Evolutionary conservation across 371 early-diverging fungal species (phyloP).

Genomic region (Mucor saturninus): DNA sequence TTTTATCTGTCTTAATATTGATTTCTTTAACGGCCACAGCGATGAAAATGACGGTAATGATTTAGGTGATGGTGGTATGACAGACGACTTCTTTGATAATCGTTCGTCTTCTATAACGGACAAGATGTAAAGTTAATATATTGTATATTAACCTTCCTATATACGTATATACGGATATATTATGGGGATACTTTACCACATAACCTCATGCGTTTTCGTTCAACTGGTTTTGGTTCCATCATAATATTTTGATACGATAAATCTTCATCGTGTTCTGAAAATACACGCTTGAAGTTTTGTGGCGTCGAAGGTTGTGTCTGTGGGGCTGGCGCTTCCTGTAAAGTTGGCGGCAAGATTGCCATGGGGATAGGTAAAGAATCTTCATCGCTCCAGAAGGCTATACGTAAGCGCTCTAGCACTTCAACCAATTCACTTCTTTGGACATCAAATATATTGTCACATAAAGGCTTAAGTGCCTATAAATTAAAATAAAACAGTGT

Average conservation of each 20-base stretch:
- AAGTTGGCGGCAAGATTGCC: neutral
- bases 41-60: neutral
- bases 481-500: neutral
- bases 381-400: conserved; percentile 26
- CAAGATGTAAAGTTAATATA: no score
- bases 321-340: neutral
- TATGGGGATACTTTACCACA: neutral
- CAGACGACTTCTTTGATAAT: neutral
- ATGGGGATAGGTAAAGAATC: neutral
- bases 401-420: conserved; percentile 24
- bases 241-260: neutral
- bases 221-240: neutral
- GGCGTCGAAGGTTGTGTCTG: neutral
- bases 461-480: conserved; percentile 19
- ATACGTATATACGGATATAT: neutral
- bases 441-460: conserved; percentile 36
- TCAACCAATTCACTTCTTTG: conserved; percentile 31
- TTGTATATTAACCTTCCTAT: neutral
- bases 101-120: neutral
- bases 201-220: neutral
- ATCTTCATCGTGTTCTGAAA: conserved; percentile 1
- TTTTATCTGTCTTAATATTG: conserved; percentile 4
- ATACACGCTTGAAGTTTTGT: neutral
- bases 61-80: neutral
- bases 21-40: conserved; percentile 7